Evolutionary conservation across 208 protist species (phyloP).

Genomic region (Trypanosoma cruzi): DNA sequence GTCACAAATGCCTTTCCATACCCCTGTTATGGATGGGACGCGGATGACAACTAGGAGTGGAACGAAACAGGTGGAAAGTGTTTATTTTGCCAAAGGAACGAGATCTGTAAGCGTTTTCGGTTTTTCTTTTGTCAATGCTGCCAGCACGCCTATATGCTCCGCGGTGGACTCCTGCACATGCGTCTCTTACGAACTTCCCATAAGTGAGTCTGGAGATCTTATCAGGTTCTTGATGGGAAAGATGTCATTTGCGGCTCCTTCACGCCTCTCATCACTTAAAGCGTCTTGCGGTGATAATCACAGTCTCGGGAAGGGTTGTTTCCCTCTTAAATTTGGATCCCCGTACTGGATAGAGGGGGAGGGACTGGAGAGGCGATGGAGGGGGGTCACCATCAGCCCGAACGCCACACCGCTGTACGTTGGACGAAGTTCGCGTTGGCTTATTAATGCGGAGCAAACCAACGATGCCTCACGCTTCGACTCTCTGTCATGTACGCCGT

Average conservation of each 20-base stretch:
- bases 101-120: slow-evolving; percentile 34
- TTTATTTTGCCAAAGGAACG: slow-evolving; percentile 7
- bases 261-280: not conserved
- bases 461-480: slow-evolving; percentile 41
- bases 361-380: slow-evolving; percentile 33
- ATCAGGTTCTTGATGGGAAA: slow-evolving; percentile 3
- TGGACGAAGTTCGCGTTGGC: not conserved
- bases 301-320: not conserved
- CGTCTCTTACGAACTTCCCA: slow-evolving; percentile 33
- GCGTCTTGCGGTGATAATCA: not conserved
- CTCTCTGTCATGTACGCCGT: slow-evolving; percentile 31
- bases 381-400: slow-evolving; percentile 11
- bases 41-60: not conserved
- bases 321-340: slow-evolving; percentile 22
- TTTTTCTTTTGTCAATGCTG: slow-evolving; percentile 36
- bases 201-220: slow-evolving; percentile 41
- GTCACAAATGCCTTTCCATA: not conserved
- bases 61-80: not conserved
- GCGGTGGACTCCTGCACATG: slow-evolving; percentile 49
- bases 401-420: slow-evolving; percentile 16
- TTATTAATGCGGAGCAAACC: slow-evolving; percentile 48
- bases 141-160: slow-evolving; percentile 32
- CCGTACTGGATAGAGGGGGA: slow-evolving; percentile 34
- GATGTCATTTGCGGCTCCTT: not conserved
- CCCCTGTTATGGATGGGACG: not conserved